A percentile compares a stretch with the other conserved stretches of the same genome.
These are phyloP conservation scores for Diddensiella caesifluorescens DNA, from an alignment of 805 yeast genomes.

Conservation along the genomic window DNA sequence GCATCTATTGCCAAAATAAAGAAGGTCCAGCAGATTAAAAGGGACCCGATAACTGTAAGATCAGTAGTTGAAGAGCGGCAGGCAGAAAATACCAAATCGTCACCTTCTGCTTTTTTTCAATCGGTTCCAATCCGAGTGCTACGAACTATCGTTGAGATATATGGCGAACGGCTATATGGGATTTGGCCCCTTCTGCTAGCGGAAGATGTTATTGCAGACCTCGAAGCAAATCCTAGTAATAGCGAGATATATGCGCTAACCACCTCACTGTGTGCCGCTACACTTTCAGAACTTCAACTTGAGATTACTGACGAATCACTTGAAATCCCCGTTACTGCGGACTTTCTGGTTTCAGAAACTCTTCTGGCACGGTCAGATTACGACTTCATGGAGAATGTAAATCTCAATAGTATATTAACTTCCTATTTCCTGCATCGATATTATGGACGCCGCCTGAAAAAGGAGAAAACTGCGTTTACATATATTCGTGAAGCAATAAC, in stretches of 20 bases:
- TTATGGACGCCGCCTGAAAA: slow-evolving; percentile 11
- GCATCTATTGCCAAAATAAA: slow-evolving; percentile 7
- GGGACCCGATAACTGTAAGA: background rate
- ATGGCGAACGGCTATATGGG: slow-evolving; percentile 12
- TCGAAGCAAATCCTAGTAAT: slow-evolving; percentile 7
- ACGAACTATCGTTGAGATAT: slow-evolving; percentile 6
- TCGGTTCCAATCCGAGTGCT: slow-evolving; percentile 6
- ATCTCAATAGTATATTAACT: slow-evolving; percentile 12
- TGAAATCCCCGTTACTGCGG: slow-evolving; percentile 7
- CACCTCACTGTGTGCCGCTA: slow-evolving; percentile 13
- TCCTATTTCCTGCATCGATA: slow-evolving; percentile 14
- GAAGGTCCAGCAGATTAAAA: slow-evolving; percentile 6
- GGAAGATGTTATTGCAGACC: slow-evolving; percentile 7
- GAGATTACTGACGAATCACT: slow-evolving; percentile 5
- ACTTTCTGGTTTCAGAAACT: slow-evolving; percentile 5
- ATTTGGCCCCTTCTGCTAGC: slow-evolving; percentile 14
- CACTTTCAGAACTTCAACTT: slow-evolving; percentile 12
- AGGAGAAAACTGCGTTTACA: slow-evolving; percentile 11
- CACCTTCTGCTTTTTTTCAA: slow-evolving; percentile 1
- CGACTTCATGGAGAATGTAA: slow-evolving; percentile 7
- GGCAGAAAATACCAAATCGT: background rate
- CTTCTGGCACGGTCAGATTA: slow-evolving; percentile 8
- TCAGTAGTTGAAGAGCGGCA: background rate
- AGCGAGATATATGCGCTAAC: slow-evolving; percentile 8
- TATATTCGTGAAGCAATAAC: slow-evolving; percentile 16